Evolutionary conservation across 306 rosid species (phyloP).

Genomic region (Urtica urens): DNA sequence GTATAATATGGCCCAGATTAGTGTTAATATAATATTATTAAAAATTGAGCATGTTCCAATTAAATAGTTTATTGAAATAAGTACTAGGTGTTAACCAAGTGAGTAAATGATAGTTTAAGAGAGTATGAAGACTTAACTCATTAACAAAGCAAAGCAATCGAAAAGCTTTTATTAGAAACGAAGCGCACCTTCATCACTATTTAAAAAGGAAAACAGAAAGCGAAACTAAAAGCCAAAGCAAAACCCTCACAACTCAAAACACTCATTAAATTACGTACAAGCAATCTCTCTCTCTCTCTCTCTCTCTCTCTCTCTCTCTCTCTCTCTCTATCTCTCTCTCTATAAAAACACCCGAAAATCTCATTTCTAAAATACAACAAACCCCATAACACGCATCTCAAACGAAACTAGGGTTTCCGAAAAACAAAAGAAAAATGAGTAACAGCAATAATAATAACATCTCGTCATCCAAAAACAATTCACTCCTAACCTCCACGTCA

Average conservation of each 20-base stretch:
- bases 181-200: slow-evolving; percentile 18
- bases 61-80: too few relatives aligned
- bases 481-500: background rate
- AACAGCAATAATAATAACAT: too few relatives aligned
- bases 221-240: slow-evolving; percentile 29
- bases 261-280: slow-evolving; percentile 24
- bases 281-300: slow-evolving; percentile 10
- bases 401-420: background rate
- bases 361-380: background rate
- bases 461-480: background rate
- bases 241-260: slow-evolving; percentile 1
- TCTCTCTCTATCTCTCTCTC: background rate
- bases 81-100: too few relatives aligned
- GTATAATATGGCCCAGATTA: too few relatives aligned
- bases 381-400: background rate
- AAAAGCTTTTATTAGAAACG: slow-evolving; percentile 18
- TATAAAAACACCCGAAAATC: slow-evolving; percentile 8
- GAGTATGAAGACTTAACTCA: background rate
- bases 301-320: background rate
- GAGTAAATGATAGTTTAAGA: too few relatives aligned
- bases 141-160: too few relatives aligned
- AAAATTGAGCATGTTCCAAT: too few relatives aligned
- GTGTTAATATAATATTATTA: too few relatives aligned
- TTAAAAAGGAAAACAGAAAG: slow-evolving; percentile 14
- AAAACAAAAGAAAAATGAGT: slow-evolving; percentile 26